phyloP scores from a whole-genome alignment of 371 early-diverging fungal species.

The Cokeromyces recurvatus region DNA sequence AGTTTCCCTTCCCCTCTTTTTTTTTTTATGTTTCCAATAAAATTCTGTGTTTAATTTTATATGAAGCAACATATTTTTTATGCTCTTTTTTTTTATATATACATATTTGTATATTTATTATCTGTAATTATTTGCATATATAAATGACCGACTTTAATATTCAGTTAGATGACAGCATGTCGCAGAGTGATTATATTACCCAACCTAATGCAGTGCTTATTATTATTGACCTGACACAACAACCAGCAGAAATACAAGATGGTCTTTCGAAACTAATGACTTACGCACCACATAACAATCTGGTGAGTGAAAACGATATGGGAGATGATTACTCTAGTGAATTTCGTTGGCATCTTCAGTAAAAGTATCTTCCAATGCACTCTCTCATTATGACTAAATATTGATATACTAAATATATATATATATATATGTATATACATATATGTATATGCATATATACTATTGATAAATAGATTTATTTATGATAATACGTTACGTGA shows the following conservation, averaged over 20 bases:
- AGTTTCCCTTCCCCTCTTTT: too few relatives aligned
- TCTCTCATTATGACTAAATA: neutral
- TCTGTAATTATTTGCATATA: too few relatives aligned
- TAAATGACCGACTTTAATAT: too few relatives aligned
- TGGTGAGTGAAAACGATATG: constrained; percentile 40
- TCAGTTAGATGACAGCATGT: too few relatives aligned
- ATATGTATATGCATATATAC: too few relatives aligned
- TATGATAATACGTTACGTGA: constrained; percentile 35
- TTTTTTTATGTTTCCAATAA: too few relatives aligned
- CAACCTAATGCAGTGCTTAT: constrained; percentile 27
- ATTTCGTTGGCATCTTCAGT: constrained; percentile 57
- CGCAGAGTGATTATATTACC: neutral
- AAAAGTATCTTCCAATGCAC: constrained; percentile 6
- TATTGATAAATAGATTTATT: constrained; percentile 53
- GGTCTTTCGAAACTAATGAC: constrained; percentile 57
- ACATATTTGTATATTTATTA: too few relatives aligned
- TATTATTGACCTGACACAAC: constrained; percentile 40
- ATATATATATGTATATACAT: too few relatives aligned
- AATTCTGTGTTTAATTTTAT: too few relatives aligned
- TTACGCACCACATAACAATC: constrained; percentile 50
- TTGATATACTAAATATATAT: too few relatives aligned
- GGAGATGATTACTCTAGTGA: constrained; percentile 38
- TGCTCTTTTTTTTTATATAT: too few relatives aligned
- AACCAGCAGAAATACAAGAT: constrained; percentile 57
- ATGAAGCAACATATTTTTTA: too few relatives aligned